phyloP scores from a whole-genome alignment of 805 yeast species.

The Cyberlindnera misumaiensis region DNA sequence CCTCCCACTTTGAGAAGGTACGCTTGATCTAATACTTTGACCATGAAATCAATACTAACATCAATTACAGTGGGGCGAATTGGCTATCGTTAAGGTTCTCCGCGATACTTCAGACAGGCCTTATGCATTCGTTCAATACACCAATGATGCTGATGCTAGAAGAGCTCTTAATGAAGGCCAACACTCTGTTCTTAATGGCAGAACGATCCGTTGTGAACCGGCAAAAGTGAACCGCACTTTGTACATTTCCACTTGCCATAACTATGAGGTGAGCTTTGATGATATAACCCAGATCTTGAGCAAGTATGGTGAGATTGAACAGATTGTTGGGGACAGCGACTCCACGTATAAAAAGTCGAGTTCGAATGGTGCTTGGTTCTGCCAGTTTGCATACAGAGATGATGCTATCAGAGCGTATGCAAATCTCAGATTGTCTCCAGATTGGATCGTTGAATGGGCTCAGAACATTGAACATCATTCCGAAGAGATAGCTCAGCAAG shows the following conservation, averaged over 20 bases:
- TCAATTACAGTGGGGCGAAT: slow-evolving; percentile 50
- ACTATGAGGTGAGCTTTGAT: slow-evolving; percentile 21
- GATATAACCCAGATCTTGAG: slow-evolving; percentile 35
- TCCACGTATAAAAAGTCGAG: slow-evolving; percentile 24
- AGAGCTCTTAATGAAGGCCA: slow-evolving; percentile 65
- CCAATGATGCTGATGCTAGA: slow-evolving; percentile 61
- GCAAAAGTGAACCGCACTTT: slow-evolving; percentile 90
- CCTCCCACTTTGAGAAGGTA: slow-evolving; percentile 49
- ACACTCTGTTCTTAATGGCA: slow-evolving; percentile 60
- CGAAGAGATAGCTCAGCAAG: slow-evolving; percentile 16
- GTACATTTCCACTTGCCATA: slow-evolving; percentile 39
- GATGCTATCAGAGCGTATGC: slow-evolving; percentile 87
- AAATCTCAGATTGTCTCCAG: slow-evolving; percentile 44
- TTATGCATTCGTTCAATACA: slow-evolving; percentile 87
- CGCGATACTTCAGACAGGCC: slow-evolving; percentile 80
- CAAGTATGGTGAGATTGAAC: slow-evolving; percentile 72
- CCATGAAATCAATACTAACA: slow-evolving; percentile 1
- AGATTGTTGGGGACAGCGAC: slow-evolving; percentile 40
- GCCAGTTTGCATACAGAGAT: slow-evolving; percentile 72
- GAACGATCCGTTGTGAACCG: slow-evolving; percentile 78
- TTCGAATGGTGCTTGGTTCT: slow-evolving; percentile 52
- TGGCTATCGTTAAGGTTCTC: slow-evolving; percentile 71
- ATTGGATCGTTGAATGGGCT: slow-evolving; percentile 77
- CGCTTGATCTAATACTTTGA: neutral
- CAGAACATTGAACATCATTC: slow-evolving; percentile 62